A percentile compares a stretch with the other conserved stretches of the same genome.
Evolutionary conservation across 2,329 filamentous ascomycete genomes (phyloP).

Genomic region (Ophiostoma angusticollis): DNA sequence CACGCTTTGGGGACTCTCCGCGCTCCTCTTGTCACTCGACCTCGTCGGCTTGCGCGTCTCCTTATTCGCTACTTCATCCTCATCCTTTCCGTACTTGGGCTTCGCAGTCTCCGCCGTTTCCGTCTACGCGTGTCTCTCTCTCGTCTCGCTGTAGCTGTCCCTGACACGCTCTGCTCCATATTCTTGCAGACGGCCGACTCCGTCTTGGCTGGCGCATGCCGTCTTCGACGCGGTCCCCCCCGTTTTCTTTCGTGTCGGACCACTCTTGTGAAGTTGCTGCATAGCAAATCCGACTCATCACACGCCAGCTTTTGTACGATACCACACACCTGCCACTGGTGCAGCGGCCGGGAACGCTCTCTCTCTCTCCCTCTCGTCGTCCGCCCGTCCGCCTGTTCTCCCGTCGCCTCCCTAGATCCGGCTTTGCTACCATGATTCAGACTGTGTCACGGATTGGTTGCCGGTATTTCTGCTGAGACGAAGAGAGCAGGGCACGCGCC

Average conservation of each 20-base stretch:
- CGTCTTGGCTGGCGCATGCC: constrained; percentile 4
- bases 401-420: background rate
- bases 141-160: background rate
- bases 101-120: background rate
- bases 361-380: background rate
- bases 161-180: background rate
- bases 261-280: too few relatives aligned
- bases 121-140: background rate
- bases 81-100: background rate
- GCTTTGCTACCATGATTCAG: constrained; percentile 12
- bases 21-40: too few relatives aligned
- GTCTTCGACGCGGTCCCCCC: constrained; percentile 2
- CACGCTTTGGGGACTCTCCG: too few relatives aligned
- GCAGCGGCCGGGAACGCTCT: too few relatives aligned
- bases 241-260: background rate
- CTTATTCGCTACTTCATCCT: too few relatives aligned
- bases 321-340: too few relatives aligned
- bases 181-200: background rate
- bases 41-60: too few relatives aligned
- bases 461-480: constrained; percentile 6
- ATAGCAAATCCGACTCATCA: too few relatives aligned
- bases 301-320: too few relatives aligned
- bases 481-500: constrained; percentile 1
- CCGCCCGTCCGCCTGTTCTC: background rate
- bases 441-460: constrained; percentile 3